These are phyloP conservation scores for Lactarius sp. DNA, from an alignment of 768 basidiomycete species.

Conservation along the genomic window DNA sequence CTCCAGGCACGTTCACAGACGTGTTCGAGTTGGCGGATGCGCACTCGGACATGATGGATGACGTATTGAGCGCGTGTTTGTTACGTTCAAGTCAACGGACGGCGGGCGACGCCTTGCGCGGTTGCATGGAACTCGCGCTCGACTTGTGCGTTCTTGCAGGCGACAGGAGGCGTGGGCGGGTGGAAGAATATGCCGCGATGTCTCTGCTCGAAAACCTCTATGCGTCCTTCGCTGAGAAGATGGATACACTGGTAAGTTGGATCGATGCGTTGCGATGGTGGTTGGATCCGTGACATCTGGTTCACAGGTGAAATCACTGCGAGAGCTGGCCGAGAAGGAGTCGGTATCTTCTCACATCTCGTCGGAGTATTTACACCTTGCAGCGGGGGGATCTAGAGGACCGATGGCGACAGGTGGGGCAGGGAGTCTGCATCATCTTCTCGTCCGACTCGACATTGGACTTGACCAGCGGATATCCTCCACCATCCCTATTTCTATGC, in stretches of 20 bases:
- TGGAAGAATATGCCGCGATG: constrained; percentile 65
- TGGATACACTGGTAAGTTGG: constrained; percentile 52
- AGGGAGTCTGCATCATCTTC: constrained; percentile 25
- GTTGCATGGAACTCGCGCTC: constrained; percentile 58
- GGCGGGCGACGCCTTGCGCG: constrained; percentile 59
- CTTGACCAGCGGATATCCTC: constrained; percentile 8
- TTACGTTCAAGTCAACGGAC: constrained; percentile 62
- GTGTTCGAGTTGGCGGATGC: constrained; percentile 65
- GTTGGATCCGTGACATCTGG: constrained; percentile 17
- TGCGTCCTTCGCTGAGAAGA: constrained; percentile 48
- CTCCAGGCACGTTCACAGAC: constrained; percentile 46
- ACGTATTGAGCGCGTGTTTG: constrained; percentile 71
- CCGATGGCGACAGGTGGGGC: constrained; percentile 19
- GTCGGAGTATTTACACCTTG: constrained; percentile 24
- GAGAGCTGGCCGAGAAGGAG: constrained; percentile 51
- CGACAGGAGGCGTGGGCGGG: constrained; percentile 46
- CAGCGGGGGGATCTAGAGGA: constrained; percentile 8
- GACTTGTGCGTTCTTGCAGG: constrained; percentile 63
- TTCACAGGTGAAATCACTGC: constrained; percentile 50
- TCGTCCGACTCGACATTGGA: constrained; percentile 23
- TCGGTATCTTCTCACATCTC: constrained; percentile 22
- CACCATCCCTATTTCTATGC: no score
- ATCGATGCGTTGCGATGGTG: not conserved
- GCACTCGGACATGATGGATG: constrained; percentile 67
- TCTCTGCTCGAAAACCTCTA: constrained; percentile 51